Evolutionary conservation across 2,329 filamentous ascomycete genomes (phyloP).

Genomic region (Xylaria sp.): DNA sequence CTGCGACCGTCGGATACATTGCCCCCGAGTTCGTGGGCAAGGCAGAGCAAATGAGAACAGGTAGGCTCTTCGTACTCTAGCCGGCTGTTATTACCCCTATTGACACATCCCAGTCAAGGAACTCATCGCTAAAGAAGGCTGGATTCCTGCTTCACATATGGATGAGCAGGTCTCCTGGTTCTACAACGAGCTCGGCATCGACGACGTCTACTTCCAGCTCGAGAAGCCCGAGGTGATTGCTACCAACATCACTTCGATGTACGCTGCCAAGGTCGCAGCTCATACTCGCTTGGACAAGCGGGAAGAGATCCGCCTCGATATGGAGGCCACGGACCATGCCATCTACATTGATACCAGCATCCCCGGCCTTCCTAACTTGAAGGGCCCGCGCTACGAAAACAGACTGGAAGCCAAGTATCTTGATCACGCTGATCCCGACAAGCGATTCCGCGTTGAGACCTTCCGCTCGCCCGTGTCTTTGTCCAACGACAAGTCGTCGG

Average conservation of each 20-base stretch:
- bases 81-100: background rate
- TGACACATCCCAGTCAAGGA: conserved; percentile 61
- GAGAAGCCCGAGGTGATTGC: conserved; percentile 82
- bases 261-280: conserved; percentile 92
- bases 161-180: conserved; percentile 91
- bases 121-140: conserved; percentile 69
- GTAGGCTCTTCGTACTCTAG: conserved; percentile 40
- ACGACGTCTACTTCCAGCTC: conserved; percentile 96
- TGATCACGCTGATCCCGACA: conserved; percentile 65
- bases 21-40: conserved; percentile 93
- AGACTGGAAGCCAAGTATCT: conserved; percentile 94
- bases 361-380: conserved; percentile 69
- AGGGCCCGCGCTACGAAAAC: conserved; percentile 87
- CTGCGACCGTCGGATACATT: conserved; percentile 88
- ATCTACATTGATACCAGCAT: conserved; percentile 98
- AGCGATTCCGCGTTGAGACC: conserved; percentile 89
- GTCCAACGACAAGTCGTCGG: conserved; percentile 59
- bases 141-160: conserved; percentile 78
- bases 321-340: conserved; percentile 89
- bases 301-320: conserved; percentile 90
- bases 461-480: conserved; percentile 87
- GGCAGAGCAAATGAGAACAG: conserved; percentile 78
- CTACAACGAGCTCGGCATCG: conserved; percentile 94
- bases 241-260: conserved; percentile 91
- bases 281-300: conserved; percentile 90